Percentiles rank a stretch among this genome's conserved stretches.
These are phyloP conservation scores for Astragalus glycyphyllos DNA, from an alignment of 306 rosid species.

Conservation along the genomic window DNA sequence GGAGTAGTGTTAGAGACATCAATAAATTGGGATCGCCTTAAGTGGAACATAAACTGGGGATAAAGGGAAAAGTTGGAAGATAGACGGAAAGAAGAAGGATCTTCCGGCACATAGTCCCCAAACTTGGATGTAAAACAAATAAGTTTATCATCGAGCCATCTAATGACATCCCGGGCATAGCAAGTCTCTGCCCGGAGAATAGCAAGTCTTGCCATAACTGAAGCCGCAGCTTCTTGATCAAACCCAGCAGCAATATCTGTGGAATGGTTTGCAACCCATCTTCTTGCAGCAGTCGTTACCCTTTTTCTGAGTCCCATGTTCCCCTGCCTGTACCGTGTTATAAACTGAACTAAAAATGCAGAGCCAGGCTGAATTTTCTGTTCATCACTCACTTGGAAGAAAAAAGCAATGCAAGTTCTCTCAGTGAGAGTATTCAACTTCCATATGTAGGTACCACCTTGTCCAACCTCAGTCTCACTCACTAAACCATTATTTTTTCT, in stretches of 20 bases:
- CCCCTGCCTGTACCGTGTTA: constrained; percentile 77
- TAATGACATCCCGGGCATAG: constrained; percentile 79
- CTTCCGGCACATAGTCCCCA: constrained; percentile 87
- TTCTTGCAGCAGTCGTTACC: constrained; percentile 92
- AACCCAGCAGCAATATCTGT: constrained; percentile 81
- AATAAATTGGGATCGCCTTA: constrained; percentile 89
- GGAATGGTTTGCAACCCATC: constrained; percentile 85
- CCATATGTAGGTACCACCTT: constrained; percentile 83
- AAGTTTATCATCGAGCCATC: constrained; percentile 88
- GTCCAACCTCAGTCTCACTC: constrained; percentile 68
- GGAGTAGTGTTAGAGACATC: constrained; percentile 82
- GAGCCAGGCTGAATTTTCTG: constrained; percentile 73
- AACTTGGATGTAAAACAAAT: constrained; percentile 76
- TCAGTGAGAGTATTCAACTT: constrained; percentile 70
- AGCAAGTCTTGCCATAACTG: constrained; percentile 89
- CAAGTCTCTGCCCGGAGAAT: constrained; percentile 77
- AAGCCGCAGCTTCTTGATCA: constrained; percentile 93
- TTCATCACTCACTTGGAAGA: constrained; percentile 75
- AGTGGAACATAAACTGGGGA: constrained; percentile 91
- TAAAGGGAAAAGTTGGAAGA: constrained; percentile 83
- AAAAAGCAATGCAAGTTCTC: constrained; percentile 84
- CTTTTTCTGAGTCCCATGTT: constrained; percentile 66
- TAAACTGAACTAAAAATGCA: constrained; percentile 82
- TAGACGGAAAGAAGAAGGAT: constrained; percentile 80
- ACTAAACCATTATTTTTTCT: constrained; percentile 60